Conservation (phyloP, 2,329 filamentous ascomycete genomes). For the Stachybotrys chartarum region DNA sequence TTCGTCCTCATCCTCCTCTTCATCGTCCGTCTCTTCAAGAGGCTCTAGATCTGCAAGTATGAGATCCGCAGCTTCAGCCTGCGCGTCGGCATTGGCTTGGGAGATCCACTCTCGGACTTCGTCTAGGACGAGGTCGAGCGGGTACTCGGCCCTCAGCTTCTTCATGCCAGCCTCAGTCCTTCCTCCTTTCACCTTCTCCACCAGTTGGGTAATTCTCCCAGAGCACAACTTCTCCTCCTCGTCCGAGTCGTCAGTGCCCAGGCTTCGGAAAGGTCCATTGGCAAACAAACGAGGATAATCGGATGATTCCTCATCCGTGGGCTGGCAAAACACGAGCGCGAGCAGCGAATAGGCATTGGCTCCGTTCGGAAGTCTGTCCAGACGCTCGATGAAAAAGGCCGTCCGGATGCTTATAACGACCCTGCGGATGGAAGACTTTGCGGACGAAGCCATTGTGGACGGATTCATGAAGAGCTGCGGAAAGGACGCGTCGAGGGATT, state of each 20-base stretch:
- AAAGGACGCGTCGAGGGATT: slow-evolving; percentile 21
- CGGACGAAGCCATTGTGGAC: background rate
- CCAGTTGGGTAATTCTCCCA: slow-evolving; percentile 12
- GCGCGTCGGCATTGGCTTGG: background rate
- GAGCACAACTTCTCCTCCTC: slow-evolving; percentile 12
- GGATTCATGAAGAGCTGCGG: slow-evolving; percentile 17
- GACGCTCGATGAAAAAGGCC: slow-evolving; percentile 20
- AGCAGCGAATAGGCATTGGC: slow-evolving; percentile 11
- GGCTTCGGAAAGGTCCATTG: slow-evolving; percentile 16
- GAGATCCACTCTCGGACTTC: slow-evolving; percentile 11
- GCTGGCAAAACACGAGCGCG: slow-evolving; percentile 22
- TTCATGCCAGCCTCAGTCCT: slow-evolving; percentile 5
- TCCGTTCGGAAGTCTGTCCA: slow-evolving; percentile 7
- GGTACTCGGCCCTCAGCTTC: slow-evolving; percentile 10
- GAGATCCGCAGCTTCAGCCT: too few species aligned
- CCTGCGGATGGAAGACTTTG: background rate
- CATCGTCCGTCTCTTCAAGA: background rate
- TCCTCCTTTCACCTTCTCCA: slow-evolving; percentile 5
- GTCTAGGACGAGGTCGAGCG: slow-evolving; percentile 9
- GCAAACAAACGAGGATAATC: background rate
- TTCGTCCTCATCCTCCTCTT: background rate
- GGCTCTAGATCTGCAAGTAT: too few species aligned
- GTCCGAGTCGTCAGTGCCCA: slow-evolving; percentile 10
- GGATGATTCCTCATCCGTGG: slow-evolving; percentile 2
- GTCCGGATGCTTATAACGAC: slow-evolving; percentile 26